phyloP scores from a whole-genome alignment of 1,284 basidiomycete genomes.

The Rhodotorula sp. region DNA sequence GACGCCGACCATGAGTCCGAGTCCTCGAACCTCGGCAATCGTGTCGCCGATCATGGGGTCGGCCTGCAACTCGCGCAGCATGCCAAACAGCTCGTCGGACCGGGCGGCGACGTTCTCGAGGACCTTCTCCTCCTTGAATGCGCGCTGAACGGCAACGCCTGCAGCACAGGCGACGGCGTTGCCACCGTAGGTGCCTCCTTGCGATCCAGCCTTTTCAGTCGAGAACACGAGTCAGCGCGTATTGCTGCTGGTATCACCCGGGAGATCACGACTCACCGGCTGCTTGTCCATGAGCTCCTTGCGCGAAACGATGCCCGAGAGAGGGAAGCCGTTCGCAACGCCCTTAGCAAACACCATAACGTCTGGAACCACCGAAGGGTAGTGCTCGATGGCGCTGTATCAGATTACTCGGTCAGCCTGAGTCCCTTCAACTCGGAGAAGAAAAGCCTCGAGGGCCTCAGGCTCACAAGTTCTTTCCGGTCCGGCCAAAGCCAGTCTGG shows the following conservation, averaged over 20 bases:
- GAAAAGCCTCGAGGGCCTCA: neutral
- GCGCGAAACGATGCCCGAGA: slow-evolving; percentile 78
- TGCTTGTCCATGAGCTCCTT: slow-evolving; percentile 79
- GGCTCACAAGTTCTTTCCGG: slow-evolving; percentile 71
- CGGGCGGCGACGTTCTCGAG: slow-evolving; percentile 73
- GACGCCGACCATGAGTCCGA: slow-evolving; percentile 47
- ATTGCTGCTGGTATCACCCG: neutral
- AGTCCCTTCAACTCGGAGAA: neutral
- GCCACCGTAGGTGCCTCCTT: slow-evolving; percentile 80
- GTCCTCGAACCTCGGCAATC: slow-evolving; percentile 53
- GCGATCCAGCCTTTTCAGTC: slow-evolving; percentile 1
- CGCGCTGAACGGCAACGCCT: slow-evolving; percentile 73
- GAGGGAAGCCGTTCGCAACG: slow-evolving; percentile 88
- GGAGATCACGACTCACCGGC: slow-evolving; percentile 55
- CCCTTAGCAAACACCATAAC: slow-evolving; percentile 91
- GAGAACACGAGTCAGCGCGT: neutral
- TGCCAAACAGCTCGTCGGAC: slow-evolving; percentile 65
- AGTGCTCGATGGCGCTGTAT: slow-evolving; percentile 52
- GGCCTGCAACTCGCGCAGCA: slow-evolving; percentile 57
- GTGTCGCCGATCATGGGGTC: slow-evolving; percentile 44
- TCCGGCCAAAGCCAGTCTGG: slow-evolving; percentile 84
- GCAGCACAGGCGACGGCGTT: slow-evolving; percentile 87
- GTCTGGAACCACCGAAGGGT: slow-evolving; percentile 78
- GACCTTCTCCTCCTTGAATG: slow-evolving; percentile 70
- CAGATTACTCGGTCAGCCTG: neutral